These are phyloP conservation scores for Xylariaceae sp. DNA, from an alignment of 2,329 filamentous ascomycete species.

Conservation along the genomic window DNA sequence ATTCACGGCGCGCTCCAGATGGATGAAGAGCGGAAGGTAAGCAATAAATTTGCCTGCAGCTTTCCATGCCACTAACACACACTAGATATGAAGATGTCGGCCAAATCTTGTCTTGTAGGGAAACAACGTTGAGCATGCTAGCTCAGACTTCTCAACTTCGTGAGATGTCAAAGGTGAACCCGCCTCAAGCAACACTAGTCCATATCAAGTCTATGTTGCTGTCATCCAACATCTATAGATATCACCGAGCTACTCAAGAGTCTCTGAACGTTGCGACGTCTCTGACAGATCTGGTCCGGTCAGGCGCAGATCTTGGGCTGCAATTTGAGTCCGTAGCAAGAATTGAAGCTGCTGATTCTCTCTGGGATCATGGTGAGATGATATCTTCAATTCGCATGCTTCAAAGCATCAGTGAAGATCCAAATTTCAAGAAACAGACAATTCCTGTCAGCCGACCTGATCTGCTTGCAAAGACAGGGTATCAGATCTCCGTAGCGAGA, in stretches of 20 bases:
- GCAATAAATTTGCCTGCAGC: slow-evolving; percentile 32
- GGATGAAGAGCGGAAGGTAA: slow-evolving; percentile 84
- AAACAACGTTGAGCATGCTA: slow-evolving; percentile 79
- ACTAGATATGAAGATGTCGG: slow-evolving; percentile 74
- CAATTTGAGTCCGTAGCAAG: slow-evolving; percentile 76
- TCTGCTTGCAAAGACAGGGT: slow-evolving; percentile 82
- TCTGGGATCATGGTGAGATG: slow-evolving; percentile 95
- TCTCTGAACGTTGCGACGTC: slow-evolving; percentile 84
- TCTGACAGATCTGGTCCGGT: slow-evolving; percentile 73
- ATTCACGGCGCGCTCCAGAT: slow-evolving; percentile 68
- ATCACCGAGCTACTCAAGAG: slow-evolving; percentile 81
- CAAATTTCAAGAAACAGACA: slow-evolving; percentile 67
- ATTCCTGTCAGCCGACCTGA: slow-evolving; percentile 75
- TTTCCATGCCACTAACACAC: slow-evolving; percentile 25
- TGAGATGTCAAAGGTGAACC: slow-evolving; percentile 61
- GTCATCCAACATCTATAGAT: slow-evolving; percentile 74
- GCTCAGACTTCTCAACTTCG: slow-evolving; percentile 70
- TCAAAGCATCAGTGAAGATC: slow-evolving; percentile 67
- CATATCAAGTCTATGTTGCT: slow-evolving; percentile 78
- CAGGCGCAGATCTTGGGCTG: slow-evolving; percentile 71
- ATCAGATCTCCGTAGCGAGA: slow-evolving; percentile 85
- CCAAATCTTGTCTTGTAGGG: slow-evolving; percentile 78
- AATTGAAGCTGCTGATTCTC: slow-evolving; percentile 82
- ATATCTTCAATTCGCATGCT: slow-evolving; percentile 87
- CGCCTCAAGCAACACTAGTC: slow-evolving; percentile 65